Percentiles rank a stretch among this genome's conserved stretches.
Conservation (phyloP, 805 yeast genomes). For the Candida chauliodis region DNA sequence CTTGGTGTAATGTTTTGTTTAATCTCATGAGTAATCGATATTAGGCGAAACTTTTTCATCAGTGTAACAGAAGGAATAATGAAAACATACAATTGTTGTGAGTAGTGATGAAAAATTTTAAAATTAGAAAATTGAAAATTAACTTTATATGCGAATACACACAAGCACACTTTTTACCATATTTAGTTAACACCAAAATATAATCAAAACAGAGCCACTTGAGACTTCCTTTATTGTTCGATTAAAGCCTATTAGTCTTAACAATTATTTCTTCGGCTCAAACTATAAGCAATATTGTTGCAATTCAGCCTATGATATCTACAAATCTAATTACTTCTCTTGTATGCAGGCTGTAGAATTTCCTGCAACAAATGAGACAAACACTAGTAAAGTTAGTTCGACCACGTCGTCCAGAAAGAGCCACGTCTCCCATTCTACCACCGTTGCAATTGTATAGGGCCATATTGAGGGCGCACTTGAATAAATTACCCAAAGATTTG, state of each 20-base stretch:
- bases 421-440: constrained; percentile 57
- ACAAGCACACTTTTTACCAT: no score
- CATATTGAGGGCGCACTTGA: constrained; percentile 74
- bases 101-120: background rate
- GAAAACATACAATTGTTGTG: background rate
- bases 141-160: no score
- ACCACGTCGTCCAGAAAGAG: constrained; percentile 40
- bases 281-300: no score
- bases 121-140: no score
- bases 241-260: no score
- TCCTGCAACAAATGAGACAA: constrained; percentile 30
- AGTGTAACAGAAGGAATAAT: background rate
- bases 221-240: no score
- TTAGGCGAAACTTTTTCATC: constrained; percentile 6
- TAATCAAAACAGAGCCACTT: no score
- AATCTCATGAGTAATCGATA: constrained; percentile 5
- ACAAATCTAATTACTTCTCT: no score
- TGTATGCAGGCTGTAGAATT: constrained; percentile 1
- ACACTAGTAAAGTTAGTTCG: constrained; percentile 31
- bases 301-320: no score
- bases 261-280: no score
- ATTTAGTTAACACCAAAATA: no score
- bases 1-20: constrained; percentile 5
- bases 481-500: constrained; percentile 61
- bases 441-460: constrained; percentile 77